Base-by-base conservation (phyloP, 208 protist genomes). In the Leishmania major region DNA sequence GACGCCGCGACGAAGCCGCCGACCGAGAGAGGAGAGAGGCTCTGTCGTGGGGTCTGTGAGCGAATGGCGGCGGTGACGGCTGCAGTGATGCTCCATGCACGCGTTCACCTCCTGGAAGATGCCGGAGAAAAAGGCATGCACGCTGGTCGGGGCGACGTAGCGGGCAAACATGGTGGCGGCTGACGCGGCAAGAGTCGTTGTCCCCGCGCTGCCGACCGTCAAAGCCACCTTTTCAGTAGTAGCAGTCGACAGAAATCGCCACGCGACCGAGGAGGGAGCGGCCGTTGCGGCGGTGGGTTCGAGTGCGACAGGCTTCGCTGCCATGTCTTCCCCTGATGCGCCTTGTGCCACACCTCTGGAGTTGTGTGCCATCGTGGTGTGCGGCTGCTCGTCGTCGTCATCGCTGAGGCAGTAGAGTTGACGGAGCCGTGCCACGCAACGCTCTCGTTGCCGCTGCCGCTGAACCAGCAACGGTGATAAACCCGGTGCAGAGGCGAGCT, bases 51-150 rank as follows among this genome's bases (percentile, higher is more conserved):
- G 66, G 37, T 71, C 66, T 15, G 40, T 11, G 49, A 70, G 51
- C 28, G 66, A 55, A 6, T 40, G 31, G 47, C 47, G 31, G 69
- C 15, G 55, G 28, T 43, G 37, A 35, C 75, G 28, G 49, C 43
- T 37, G 35, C 73, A 59, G 49, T 59, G 60, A 69, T 35, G 49
- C 59, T 89, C 86, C 66, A 84, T 81, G 71, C 47, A 75, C 13
- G 37, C 62, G 71, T 87, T 83, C n/a, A 89, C 82, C 47, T 75
- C 57, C 35, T 84, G 67, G 84, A 94, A 94, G 7, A 86, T 82
- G 64, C 79, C 77, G 2, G 87, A 84, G 69, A 87, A 94, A 74
- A 92, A 91, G 43, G 77, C 83, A 69, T 92, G 87, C 4, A 87
- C 57, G 67, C 82, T 90, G 37, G 86, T 79, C 0, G 86, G 81